Evolutionary conservation across 331 rosid species (phyloP).

Genomic region (Arachis monticola): DNA sequence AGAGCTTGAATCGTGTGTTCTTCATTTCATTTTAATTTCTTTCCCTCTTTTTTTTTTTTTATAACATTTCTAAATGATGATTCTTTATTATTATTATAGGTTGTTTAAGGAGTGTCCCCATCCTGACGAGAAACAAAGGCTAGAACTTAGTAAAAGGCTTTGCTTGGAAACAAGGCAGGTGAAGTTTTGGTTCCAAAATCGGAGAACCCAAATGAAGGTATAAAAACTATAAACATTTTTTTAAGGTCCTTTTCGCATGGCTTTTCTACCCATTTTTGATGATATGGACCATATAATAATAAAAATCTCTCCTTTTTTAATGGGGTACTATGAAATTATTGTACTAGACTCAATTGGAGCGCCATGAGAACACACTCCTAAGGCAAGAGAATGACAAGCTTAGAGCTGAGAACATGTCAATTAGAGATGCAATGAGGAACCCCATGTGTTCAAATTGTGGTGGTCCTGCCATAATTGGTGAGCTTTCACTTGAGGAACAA

Average conservation of each 20-base stretch:
- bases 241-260: conserved; percentile 30
- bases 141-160: conserved; percentile 85
- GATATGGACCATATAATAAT: background rate
- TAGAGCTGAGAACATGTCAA: conserved; percentile 86
- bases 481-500: conserved; percentile 86
- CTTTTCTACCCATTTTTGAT: background rate
- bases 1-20: conserved; percentile 79
- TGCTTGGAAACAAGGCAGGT: conserved; percentile 93
- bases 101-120: conserved; percentile 98
- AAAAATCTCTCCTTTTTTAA: background rate
- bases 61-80: background rate
- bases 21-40: background rate
- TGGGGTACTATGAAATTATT: background rate
- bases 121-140: conserved; percentile 97
- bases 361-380: conserved; percentile 84
- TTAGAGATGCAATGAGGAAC: conserved; percentile 88
- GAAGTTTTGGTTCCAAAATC: conserved; percentile 98
- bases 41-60: background rate
- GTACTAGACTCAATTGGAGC: conserved; percentile 85
- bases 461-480: conserved; percentile 75
- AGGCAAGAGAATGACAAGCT: conserved; percentile 95
- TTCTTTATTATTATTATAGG: conserved; percentile 39
- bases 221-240: too few relatives aligned
- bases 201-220: conserved; percentile 99
- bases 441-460: conserved; percentile 92